Evolutionary conservation across 1,284 basidiomycete species (phyloP), one percentile per base, ranked within the genome.

Genomic region (Leccinum insolens): DNA sequence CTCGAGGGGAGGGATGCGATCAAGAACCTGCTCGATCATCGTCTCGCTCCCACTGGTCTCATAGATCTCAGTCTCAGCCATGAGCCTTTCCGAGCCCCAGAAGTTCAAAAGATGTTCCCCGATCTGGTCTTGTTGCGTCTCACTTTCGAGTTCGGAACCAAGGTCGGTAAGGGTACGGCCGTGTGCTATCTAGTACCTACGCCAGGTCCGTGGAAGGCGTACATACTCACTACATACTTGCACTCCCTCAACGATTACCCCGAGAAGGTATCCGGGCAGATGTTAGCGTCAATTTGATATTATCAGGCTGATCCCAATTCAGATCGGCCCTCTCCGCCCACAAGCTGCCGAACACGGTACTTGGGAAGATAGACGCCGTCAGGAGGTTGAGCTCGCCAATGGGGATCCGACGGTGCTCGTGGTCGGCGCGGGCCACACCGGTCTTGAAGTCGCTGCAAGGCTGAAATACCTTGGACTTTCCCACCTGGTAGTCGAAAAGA

Each of bases 171-270:
- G 49, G 76, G 77, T 9, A 70, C 68, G 0, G 75, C 60, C 0
- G 65, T 78, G 14, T 73, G 69, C 37, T 68, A 69, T 65, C 63
- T 77, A 0, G 75, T 57, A 0, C 76, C 76, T 0, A 7, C 64
- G 0, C 67, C 69, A 6, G 69, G 68, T 28, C 34, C 39, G 1
- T 77, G 78, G 78, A 80, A 76, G 67, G 78, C 71, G 2, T 79
- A 79, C 46, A 65, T 60, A 1, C 15, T 77, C 7, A 84, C 81
- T 70, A 88, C 87, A 0, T 80, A 82, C 66, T 77, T 88, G 39
- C 83, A 86, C 49, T 81, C 79, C 17, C 78, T 89, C 59, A 79
- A 84, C 55, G 86, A 78, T 28, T 80, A 80, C 70, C 82, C 83
- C 0, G 85, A 85, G 28, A 64, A 75, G 69, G 75, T 31, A 62